phyloP scores from a whole-genome alignment of 305 asterid species.

The Plantago lanceolata region DNA sequence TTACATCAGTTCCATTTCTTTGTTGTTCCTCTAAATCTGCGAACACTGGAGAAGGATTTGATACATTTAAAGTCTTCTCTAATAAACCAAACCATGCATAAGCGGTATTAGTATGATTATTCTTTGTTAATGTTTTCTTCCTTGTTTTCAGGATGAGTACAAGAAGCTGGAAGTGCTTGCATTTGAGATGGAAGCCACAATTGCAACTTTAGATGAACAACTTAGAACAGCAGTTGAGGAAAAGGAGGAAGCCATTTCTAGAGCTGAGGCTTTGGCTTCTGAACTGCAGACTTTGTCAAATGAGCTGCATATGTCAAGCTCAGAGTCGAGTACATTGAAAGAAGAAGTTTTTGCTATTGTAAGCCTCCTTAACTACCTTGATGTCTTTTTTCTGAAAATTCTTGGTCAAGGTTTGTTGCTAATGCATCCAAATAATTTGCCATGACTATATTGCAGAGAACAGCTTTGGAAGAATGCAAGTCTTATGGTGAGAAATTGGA shows the following conservation, averaged over 20 bases:
- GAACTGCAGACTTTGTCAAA: slow-evolving; percentile 51
- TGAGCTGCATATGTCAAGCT: slow-evolving; percentile 48
- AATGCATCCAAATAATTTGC: not conserved
- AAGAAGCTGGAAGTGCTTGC: slow-evolving; percentile 84
- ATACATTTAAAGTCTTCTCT: slow-evolving; percentile 3
- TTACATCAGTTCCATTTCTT: not conserved
- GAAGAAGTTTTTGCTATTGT: slow-evolving; percentile 76
- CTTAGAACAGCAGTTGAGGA: slow-evolving; percentile 44
- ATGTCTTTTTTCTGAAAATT: slow-evolving; percentile 15
- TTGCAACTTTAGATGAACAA: slow-evolving; percentile 74
- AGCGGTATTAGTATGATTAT: slow-evolving; percentile 3
- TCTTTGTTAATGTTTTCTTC: slow-evolving; percentile 12
- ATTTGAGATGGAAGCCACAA: slow-evolving; percentile 83
- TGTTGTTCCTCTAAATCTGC: not conserved
- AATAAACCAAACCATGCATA: not conserved
- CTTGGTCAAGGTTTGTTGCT: not conserved
- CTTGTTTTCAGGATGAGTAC: slow-evolving; percentile 60
- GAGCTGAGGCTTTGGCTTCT: slow-evolving; percentile 64
- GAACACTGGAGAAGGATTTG: slow-evolving; percentile 2
- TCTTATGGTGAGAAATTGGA: slow-evolving; percentile 40
- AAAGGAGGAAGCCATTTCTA: slow-evolving; percentile 48
- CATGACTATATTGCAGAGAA: slow-evolving; percentile 41
- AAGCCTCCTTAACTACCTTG: slow-evolving; percentile 31
- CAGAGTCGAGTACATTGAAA: slow-evolving; percentile 45
- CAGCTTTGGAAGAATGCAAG: slow-evolving; percentile 50